Evolutionary conservation across 176 grass and related monocot genomes (phyloP), one percentile per base, ranked within the genome.

Genomic region (Puccinellia tenuiflora): DNA sequence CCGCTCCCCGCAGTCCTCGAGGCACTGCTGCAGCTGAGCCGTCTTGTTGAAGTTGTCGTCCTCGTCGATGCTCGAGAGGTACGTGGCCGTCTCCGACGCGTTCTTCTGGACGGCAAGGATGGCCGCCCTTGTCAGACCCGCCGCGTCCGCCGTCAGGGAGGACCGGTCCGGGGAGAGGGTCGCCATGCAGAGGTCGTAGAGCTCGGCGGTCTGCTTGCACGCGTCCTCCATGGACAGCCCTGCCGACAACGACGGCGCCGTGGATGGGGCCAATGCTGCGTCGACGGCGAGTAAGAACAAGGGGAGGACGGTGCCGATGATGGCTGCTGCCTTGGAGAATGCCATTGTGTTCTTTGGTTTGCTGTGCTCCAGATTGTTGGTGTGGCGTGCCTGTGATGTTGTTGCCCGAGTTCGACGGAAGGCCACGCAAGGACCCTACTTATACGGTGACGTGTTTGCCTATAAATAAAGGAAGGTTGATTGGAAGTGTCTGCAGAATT

Each of bases 11-110:
- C 88, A 92, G 63, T 88, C 88, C 46, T 88, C 90, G 1, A 94
- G 81, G 65, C 89, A 94, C 53, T 97, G 87, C 57, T 97, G 85
- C 73, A 93, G 67, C 66, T 84, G 79, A 2, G 82, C 38, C 62
- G 88, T 88, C 78, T 85, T 85, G 69, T 81, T 83, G 5, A 86
- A 18, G 47, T 82, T 77, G n/a, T 85, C 81, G 29, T 92, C 83
- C 65, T 87, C 65, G 54, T 81, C 75, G 46, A 92, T 55, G 83
- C 68, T 76, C 9, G 77, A 79, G 24, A 89, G 71, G 83, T 63
- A 90, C 8, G 45, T 77, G 21, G 83, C 83, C 24, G 87, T 85
- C 56, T 75, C 75, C 22, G 92, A 86, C 46, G 92, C 92, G 63
- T 92, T 92, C 76, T 51, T 68, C 82, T 85, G 84, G 3, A 78